phyloP scores from a whole-genome alignment of 2,329 filamentous ascomycete genomes.

The Ophiostoma fasciatum region DNA sequence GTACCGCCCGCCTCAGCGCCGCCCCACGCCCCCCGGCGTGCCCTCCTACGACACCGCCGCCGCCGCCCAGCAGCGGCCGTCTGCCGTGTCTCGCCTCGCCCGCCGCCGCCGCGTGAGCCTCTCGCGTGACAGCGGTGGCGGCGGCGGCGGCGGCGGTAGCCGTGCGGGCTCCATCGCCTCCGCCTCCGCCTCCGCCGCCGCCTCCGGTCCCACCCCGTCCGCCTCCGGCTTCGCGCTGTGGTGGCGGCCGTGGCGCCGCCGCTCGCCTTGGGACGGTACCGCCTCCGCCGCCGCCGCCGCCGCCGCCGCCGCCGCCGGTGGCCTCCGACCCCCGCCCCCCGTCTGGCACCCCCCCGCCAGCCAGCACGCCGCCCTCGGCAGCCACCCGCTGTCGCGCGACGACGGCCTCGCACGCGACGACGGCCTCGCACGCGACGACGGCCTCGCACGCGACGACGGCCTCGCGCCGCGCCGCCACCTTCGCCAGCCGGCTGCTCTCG shows the following conservation, averaged over 20 bases:
- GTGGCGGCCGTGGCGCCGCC: conserved; percentile 1
- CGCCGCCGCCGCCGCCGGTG: too few relatives aligned
- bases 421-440: not conserved
- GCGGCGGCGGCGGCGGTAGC: not conserved
- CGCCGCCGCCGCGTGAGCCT: not conserved
- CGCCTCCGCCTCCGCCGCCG: not conserved
- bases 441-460: too few relatives aligned
- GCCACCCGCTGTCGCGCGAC: conserved; percentile 7
- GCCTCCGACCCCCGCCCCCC: not conserved
- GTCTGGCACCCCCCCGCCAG: conserved; percentile 11
- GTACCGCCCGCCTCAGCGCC: conserved; percentile 8
- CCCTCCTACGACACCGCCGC: conserved; percentile 8
- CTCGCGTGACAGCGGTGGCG: not conserved
- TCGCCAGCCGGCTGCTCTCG: too few relatives aligned
- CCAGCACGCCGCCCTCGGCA: conserved; percentile 8
- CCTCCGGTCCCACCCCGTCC: too few relatives aligned
- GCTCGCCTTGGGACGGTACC: too few relatives aligned
- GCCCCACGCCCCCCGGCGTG: conserved; percentile 10
- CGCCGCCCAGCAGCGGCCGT: not conserved
- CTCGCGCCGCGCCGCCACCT: too few relatives aligned
- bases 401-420: not conserved
- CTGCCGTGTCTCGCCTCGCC: conserved; percentile 3
- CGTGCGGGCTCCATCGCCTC: not conserved
- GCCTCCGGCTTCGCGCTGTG: not conserved
- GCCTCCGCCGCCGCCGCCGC: not conserved